phyloP scores from a whole-genome alignment of 768 basidiomycete genomes.

The Boletus barrowsii region DNA sequence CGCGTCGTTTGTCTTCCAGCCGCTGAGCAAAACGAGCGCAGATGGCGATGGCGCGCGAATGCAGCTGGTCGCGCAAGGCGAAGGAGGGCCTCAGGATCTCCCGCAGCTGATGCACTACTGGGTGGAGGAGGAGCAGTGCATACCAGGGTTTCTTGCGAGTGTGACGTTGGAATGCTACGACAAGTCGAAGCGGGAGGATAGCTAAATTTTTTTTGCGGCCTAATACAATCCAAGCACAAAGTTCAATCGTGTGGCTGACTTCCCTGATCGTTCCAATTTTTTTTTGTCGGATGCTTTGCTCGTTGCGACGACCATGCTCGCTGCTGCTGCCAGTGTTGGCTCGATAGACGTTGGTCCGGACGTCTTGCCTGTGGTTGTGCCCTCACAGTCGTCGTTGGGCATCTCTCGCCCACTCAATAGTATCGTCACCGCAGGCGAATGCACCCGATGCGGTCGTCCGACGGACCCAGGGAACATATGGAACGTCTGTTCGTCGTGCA shows the following conservation, averaged over 20 bases:
- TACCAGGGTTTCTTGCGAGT: constrained; percentile 86
- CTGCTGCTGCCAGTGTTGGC: too few relatives aligned
- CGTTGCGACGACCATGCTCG: too few relatives aligned
- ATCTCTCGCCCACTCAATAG: too few relatives aligned
- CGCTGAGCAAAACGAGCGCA: constrained; percentile 38
- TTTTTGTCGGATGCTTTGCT: too few relatives aligned
- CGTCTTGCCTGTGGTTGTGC: too few relatives aligned
- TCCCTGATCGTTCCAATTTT: background rate
- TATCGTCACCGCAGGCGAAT: too few relatives aligned
- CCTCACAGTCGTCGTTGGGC: too few relatives aligned
- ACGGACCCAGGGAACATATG: background rate
- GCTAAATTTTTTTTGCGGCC: too few relatives aligned
- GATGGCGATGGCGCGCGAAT: constrained; percentile 49
- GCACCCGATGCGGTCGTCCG: too few relatives aligned
- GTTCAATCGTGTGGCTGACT: too few relatives aligned
- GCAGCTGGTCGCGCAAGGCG: constrained; percentile 73
- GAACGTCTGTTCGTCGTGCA: background rate
- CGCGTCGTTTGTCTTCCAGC: constrained; percentile 86
- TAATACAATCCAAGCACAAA: too few relatives aligned
- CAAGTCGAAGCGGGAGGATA: constrained; percentile 48
- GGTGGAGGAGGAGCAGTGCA: constrained; percentile 82
- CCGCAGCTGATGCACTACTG: constrained; percentile 78
- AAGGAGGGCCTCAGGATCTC: constrained; percentile 71
- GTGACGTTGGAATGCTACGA: constrained; percentile 88
- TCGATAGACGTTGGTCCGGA: too few relatives aligned